Conservation (phyloP, 2,329 filamentous ascomycete genomes). For the Diplodia seriata region DNA sequence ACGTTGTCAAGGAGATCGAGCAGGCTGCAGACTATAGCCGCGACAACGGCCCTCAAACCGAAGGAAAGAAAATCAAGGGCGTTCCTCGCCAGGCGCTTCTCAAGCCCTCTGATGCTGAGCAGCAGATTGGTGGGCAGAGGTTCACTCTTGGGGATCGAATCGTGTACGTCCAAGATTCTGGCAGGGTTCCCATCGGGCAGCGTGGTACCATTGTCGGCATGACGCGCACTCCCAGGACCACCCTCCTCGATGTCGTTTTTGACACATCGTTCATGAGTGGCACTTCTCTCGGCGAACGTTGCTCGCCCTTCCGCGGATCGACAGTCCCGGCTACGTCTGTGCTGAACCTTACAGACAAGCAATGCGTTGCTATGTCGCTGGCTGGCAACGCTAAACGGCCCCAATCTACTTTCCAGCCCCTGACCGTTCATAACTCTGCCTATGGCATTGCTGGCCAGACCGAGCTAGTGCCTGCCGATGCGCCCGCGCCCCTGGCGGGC, state of each 20-base stretch:
- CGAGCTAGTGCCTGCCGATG: conserved; percentile 64
- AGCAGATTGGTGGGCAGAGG: conserved; percentile 82
- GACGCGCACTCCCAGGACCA: conserved; percentile 81
- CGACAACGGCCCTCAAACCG: conserved; percentile 59
- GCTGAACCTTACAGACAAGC: conserved; percentile 82
- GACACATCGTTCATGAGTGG: conserved; percentile 97
- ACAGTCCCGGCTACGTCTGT: conserved; percentile 89
- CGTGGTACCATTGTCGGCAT: conserved; percentile 94
- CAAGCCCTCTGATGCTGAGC: conserved; percentile 95
- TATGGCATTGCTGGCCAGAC: conserved; percentile 66
- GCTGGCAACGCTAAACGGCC: conserved; percentile 62
- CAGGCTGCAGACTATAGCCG: conserved; percentile 71
- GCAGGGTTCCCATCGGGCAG: conserved; percentile 91
- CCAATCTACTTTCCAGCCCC: conserved; percentile 56
- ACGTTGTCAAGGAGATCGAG: conserved; percentile 83
- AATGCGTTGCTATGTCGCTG: conserved; percentile 74
- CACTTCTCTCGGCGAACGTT: conserved; percentile 87
- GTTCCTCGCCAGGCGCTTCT: conserved; percentile 87
- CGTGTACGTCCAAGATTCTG: conserved; percentile 89
- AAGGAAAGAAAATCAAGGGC: conserved; percentile 74
- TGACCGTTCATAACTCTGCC: conserved; percentile 57
- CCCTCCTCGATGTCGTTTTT: conserved; percentile 89
- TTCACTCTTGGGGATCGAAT: conserved; percentile 89
- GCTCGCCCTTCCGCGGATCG: conserved; percentile 90
- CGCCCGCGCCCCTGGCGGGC: conserved; percentile 65